Evolutionary conservation across 2,329 filamentous ascomycete species (phyloP).

Genomic region (Fusarium nodosum): DNA sequence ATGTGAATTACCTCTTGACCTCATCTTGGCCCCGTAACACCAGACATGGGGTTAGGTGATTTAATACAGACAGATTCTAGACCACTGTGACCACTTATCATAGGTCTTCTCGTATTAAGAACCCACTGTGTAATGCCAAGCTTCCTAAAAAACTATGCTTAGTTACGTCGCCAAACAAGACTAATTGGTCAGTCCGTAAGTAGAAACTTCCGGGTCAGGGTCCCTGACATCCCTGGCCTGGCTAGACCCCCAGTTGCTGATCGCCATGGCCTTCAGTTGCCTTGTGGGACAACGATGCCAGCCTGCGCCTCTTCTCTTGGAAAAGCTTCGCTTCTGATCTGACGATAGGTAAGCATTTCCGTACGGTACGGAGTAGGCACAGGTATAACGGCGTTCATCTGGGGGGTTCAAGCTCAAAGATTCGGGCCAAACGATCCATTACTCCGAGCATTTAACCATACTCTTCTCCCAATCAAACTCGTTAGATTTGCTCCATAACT

Average conservation of each 20-base stretch:
- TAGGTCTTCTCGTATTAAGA: slow-evolving; percentile 31
- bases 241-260: slow-evolving; percentile 28
- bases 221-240: slow-evolving; percentile 14
- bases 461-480: background rate
- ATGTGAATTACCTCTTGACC: slow-evolving; percentile 19
- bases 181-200: slow-evolving; percentile 31
- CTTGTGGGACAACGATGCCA: slow-evolving; percentile 25
- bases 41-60: slow-evolving; percentile 8
- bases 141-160: slow-evolving; percentile 15
- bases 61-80: slow-evolving; percentile 23
- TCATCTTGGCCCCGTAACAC: slow-evolving; percentile 5
- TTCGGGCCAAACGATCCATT: background rate
- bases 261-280: slow-evolving; percentile 21
- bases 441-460: background rate
- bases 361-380: slow-evolving; percentile 8
- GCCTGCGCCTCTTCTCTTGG: slow-evolving; percentile 5
- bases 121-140: slow-evolving; percentile 24
- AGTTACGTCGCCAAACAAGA: background rate
- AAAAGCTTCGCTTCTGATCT: slow-evolving; percentile 26
- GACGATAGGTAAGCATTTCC: slow-evolving; percentile 6
- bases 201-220: slow-evolving; percentile 29
- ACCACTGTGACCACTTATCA: slow-evolving; percentile 15
- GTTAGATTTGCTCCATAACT: background rate
- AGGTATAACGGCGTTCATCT: background rate
- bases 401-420: background rate